Evolutionary conservation across 2,329 filamentous ascomycete species (phyloP).

Genomic region (Simplicillium aogashimaense): DNA sequence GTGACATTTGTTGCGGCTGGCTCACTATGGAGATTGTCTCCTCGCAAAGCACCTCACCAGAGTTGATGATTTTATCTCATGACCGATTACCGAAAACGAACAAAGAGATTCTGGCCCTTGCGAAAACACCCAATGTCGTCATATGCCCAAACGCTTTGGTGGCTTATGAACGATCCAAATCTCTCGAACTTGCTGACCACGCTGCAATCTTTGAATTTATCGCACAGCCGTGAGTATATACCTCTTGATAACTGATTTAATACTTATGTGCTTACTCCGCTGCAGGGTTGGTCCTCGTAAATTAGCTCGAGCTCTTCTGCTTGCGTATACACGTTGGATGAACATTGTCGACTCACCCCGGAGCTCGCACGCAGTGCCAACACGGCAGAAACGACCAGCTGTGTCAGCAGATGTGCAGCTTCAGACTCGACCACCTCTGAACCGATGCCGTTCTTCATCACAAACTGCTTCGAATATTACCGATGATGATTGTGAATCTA

Average conservation of each 20-base stretch:
- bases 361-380: too few relatives aligned
- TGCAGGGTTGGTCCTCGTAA: background rate
- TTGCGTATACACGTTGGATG: background rate
- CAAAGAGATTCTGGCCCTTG: background rate
- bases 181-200: background rate
- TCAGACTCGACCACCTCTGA: too few relatives aligned
- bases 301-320: too few relatives aligned
- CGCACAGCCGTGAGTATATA: background rate
- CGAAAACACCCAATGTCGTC: background rate
- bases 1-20: background rate
- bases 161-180: background rate
- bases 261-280: too few relatives aligned
- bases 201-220: conserved; percentile 1
- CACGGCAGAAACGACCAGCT: too few relatives aligned
- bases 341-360: too few relatives aligned
- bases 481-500: too few relatives aligned
- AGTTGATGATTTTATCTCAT: background rate
- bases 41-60: background rate
- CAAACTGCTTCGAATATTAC: too few relatives aligned
- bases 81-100: background rate
- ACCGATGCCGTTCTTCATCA: too few relatives aligned
- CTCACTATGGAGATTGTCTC: background rate
- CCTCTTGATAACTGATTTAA: too few relatives aligned
- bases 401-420: too few relatives aligned
- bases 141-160: background rate